Evolutionary conservation across 192 early-diverging fungal species (phyloP).

Genomic region (Coemansia aciculifera): DNA sequence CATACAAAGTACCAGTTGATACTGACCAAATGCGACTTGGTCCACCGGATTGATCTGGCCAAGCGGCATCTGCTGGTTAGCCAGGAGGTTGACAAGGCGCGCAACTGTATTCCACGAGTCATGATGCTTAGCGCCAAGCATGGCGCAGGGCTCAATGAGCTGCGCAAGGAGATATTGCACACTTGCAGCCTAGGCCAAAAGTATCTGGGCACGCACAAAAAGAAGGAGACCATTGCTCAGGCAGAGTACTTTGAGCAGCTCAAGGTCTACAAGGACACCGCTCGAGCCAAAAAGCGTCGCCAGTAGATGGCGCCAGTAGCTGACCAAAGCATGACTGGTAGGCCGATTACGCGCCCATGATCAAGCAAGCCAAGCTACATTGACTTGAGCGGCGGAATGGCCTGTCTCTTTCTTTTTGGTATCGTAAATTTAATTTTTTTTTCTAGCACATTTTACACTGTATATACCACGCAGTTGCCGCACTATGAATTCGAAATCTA

Average conservation of each 20-base stretch:
- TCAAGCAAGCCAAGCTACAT: neutral
- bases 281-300: constrained; percentile 25
- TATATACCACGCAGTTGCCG: constrained; percentile 2
- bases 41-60: constrained; percentile 63
- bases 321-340: neutral
- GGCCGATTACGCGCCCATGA: neutral
- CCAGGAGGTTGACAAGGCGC: constrained; percentile 37
- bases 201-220: constrained; percentile 46
- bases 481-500: constrained; percentile 3
- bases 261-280: constrained; percentile 41
- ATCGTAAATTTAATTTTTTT: neutral
- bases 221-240: constrained; percentile 43
- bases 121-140: constrained; percentile 66
- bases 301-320: constrained; percentile 1
- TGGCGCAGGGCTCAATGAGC: constrained; percentile 62
- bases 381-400: neutral
- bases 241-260: constrained; percentile 49
- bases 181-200: constrained; percentile 53
- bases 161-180: constrained; percentile 71
- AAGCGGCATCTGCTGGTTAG: constrained; percentile 59
- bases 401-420: neutral
- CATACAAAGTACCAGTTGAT: constrained; percentile 50
- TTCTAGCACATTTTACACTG: neutral
- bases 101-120: constrained; percentile 50
- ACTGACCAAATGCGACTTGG: constrained; percentile 74